Evolutionary conservation across 2,329 filamentous ascomycete species (phyloP).

Genomic region (Neonectria hederae): DNA sequence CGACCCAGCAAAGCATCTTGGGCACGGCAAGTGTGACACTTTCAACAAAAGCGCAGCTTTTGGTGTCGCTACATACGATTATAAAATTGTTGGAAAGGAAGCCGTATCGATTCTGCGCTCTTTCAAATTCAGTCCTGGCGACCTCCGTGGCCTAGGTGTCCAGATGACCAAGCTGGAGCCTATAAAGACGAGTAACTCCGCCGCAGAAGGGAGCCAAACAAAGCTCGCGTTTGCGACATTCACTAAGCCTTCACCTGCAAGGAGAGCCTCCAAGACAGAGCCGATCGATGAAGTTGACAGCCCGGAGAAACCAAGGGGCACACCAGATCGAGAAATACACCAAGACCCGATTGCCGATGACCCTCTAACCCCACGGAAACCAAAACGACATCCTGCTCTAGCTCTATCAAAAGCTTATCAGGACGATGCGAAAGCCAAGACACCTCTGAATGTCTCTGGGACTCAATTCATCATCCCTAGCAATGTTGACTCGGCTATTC

Average conservation of each 20-base stretch:
- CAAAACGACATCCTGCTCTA: slow-evolving; percentile 63
- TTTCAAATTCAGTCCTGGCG: slow-evolving; percentile 86
- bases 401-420: slow-evolving; percentile 60
- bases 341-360: slow-evolving; percentile 66
- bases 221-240: slow-evolving; percentile 76
- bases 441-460: slow-evolving; percentile 79
- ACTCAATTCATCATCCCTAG: slow-evolving; percentile 93
- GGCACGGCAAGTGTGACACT: slow-evolving; percentile 93
- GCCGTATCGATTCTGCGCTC: slow-evolving; percentile 84
- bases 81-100: slow-evolving; percentile 78
- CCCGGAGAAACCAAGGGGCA: slow-evolving; percentile 46
- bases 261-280: slow-evolving; percentile 54
- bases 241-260: slow-evolving; percentile 50
- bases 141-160: slow-evolving; percentile 90
- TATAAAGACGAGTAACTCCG: slow-evolving; percentile 68
- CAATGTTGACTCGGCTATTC: slow-evolving; percentile 81
- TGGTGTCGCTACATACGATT: slow-evolving; percentile 83
- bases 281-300: slow-evolving; percentile 61
- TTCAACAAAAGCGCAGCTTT: slow-evolving; percentile 89
- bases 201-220: slow-evolving; percentile 78
- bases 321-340: slow-evolving; percentile 44
- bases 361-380: slow-evolving; percentile 62
- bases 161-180: slow-evolving; percentile 94
- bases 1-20: slow-evolving; percentile 91
- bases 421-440: slow-evolving; percentile 65